Base-by-base conservation (phyloP, 2,329 filamentous ascomycete genomes). In the Pseudogymnoascus destructans region DNA sequence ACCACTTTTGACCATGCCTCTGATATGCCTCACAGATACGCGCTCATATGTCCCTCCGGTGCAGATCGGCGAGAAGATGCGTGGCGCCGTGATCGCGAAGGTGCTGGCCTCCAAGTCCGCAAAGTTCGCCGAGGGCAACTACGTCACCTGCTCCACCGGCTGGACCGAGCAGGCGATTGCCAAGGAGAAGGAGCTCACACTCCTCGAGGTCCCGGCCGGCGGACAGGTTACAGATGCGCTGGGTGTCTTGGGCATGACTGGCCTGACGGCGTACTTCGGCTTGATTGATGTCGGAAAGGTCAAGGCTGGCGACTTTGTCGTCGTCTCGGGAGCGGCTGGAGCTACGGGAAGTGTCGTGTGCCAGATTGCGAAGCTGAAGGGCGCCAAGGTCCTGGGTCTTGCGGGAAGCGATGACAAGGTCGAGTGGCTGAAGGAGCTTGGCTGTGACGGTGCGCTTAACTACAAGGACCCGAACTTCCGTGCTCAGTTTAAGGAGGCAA, bases 301-400 rank as follows among this genome's bases (percentile, higher is more conserved):
- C 38, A 81, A 84, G 69, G 70, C 78, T 0, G 86, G 86, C 3
- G 85, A 91, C 63, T 82, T 85, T 3, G 86, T 92, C 1, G 85
- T 91, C 6, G 84, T 92, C 0, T 86, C 82, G 7, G 87, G 86
- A 5, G 87, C 87, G 1, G 87, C 87, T 0, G 87, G 87, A 1
- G 87, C 87, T 0, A 91, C 87, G 0, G 87, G 87, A 1, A 85
- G 79, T 66, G 80, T 91, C 1, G 87, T 81, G 0, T 86, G 85
- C 0, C 87, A 92, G 72, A 88, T 91, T 63, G 85, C 86, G 15
- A 89, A 88, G 74, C 72, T 89, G 57, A 81, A 82, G 70, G 87
- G 85, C 10, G 79, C 54, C 64, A 79, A 73, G 63, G 66, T 75
- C 2, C 80, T 88, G 10, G 85, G 85, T 5, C 75, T 88, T 61